Conservation (phyloP, 768 basidiomycete species). For the Lactifluus piperatus region DNA sequence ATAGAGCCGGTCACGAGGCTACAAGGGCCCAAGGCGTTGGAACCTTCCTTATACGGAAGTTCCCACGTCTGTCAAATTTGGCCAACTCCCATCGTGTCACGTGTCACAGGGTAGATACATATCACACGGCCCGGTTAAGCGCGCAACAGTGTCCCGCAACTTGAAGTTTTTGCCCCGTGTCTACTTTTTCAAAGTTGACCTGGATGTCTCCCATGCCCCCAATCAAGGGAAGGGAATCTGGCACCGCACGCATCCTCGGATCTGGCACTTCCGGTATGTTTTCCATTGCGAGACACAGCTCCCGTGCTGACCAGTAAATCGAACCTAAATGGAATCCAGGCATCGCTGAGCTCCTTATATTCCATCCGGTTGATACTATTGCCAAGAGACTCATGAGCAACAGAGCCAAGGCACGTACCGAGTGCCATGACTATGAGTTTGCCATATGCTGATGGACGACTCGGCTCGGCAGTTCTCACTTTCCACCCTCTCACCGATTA, state of each 20-base stretch:
- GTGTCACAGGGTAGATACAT: too few species aligned
- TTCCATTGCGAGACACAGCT: not conserved
- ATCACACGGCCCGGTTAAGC: too few species aligned
- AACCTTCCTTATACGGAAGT: too few species aligned
- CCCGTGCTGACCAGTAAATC: not conserved
- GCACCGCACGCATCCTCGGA: conserved; percentile 81
- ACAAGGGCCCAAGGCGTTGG: too few species aligned
- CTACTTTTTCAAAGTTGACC: too few species aligned
- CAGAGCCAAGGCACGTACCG: conserved; percentile 70
- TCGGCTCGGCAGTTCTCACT: conserved; percentile 56
- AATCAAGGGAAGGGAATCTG: conserved; percentile 70
- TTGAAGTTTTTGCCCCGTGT: too few species aligned
- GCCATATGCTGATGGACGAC: not conserved
- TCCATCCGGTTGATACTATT: conserved; percentile 95
- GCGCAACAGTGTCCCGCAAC: too few species aligned
- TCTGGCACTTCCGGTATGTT: conserved; percentile 82
- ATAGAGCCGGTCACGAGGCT: too few species aligned
- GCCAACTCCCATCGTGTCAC: too few species aligned
- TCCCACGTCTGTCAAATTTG: too few species aligned
- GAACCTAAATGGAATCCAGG: conserved; percentile 48
- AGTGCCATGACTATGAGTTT: too few species aligned
- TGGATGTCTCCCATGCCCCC: conserved; percentile 51
- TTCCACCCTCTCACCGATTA: conserved; percentile 63
- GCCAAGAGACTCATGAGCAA: conserved; percentile 99
- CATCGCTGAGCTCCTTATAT: conserved; percentile 88